Evolutionary conservation across 768 basidiomycete genomes (phyloP), one percentile per base, ranked within the genome.

Genomic region (Podaxis sp.): DNA sequence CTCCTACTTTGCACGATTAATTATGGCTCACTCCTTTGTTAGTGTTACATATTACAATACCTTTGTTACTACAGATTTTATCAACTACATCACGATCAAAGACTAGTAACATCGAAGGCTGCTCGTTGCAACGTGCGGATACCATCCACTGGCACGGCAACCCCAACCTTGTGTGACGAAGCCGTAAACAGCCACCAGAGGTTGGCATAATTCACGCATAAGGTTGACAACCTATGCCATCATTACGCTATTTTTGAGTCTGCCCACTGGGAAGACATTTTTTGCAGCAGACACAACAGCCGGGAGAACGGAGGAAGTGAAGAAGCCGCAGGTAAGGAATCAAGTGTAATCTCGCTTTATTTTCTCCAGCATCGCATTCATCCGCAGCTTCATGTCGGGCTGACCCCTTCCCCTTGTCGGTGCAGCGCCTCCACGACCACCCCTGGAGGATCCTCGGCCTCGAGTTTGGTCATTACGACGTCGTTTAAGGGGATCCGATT

Each of bases 311-410:
- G 33, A 33, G 43, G 43, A 46, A n/a, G 17, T 3, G 7, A n/a
- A 46, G 17, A 19, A 46, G 15, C 7, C 7, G 43, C 15, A 33
- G 33, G 43, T n/a, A 46, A 13, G n/a, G 8, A n/a, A n/a, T 59
- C 58, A 59, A 40, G 49, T 24, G n/a, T 60, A 71, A 68, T 88
- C 82, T 53, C 82, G 83, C 72, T 91, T 90, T 66, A 96, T 94
- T 75, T 89, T 88, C 72, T 93, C 91, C 62, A 96, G 81, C 81
- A 96, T 81, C 29, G 84, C 87, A 64, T 86, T 85, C 93, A 96
- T 96, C 55, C 93, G 87, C 54, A 90, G 74, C 69, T 89, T 90
- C 94, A 96, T 95, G 70, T 82, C 76, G 22, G 83, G 81, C 58
- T 83, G 81, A n/a, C 79, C 80, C 63, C 76, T 73, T 46, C 79